Evolutionary conservation across 2,329 filamentous ascomycete species (phyloP).

Genomic region (Colletotrichum noveboracense): DNA sequence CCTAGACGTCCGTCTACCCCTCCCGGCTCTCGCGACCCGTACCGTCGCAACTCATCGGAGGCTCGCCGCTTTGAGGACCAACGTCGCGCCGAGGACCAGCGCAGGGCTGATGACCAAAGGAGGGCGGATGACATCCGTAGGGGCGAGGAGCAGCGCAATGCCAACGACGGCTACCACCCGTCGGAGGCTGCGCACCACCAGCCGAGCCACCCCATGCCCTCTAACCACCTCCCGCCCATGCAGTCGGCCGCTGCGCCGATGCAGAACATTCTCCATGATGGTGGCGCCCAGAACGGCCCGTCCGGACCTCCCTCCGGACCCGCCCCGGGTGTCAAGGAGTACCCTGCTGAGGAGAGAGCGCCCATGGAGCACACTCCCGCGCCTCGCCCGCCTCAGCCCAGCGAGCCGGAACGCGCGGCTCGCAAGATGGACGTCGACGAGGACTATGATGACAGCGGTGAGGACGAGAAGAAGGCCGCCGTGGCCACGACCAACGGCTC

Average conservation of each 20-base stretch:
- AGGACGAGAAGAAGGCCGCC: slow-evolving; percentile 75
- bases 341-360: slow-evolving; percentile 62
- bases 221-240: slow-evolving; percentile 66
- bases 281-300: slow-evolving; percentile 30
- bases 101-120: slow-evolving; percentile 61
- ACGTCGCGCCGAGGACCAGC: slow-evolving; percentile 63
- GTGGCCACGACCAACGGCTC: slow-evolving; percentile 42
- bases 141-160: slow-evolving; percentile 68
- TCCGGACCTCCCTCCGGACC: slow-evolving; percentile 43
- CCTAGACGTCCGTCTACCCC: slow-evolving; percentile 82
- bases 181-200: slow-evolving; percentile 92
- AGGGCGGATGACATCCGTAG: slow-evolving; percentile 60
- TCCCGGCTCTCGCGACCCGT: slow-evolving; percentile 59
- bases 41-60: slow-evolving; percentile 81
- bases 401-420: slow-evolving; percentile 82
- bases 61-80: slow-evolving; percentile 68
- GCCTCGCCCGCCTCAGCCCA: slow-evolving; percentile 55
- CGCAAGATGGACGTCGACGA: slow-evolving; percentile 98
- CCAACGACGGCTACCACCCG: slow-evolving; percentile 83
- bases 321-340: slow-evolving; percentile 53
- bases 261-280: slow-evolving; percentile 56
- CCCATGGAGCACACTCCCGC: slow-evolving; percentile 51
- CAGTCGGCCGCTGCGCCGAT: slow-evolving; percentile 64
- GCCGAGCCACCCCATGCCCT: slow-evolving; percentile 62
- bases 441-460: slow-evolving; percentile 93